Percentiles rank a stretch among this genome's conserved stretches.
Evolutionary conservation across 2,329 filamentous ascomycete genomes (phyloP).

Genomic region (Blumeriella jaapii): DNA sequence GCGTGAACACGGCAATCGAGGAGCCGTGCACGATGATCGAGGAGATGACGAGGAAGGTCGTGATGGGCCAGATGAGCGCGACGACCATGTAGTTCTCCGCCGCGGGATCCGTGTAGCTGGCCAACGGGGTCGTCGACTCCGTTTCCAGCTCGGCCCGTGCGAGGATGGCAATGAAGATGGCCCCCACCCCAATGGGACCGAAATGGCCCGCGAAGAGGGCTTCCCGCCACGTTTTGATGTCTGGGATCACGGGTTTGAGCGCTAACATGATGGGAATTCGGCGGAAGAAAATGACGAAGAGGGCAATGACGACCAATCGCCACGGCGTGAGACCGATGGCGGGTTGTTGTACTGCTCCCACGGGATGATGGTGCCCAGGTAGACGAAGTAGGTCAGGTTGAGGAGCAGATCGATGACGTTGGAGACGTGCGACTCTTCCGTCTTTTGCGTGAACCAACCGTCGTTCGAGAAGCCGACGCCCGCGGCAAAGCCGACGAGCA

Average conservation of each 20-base stretch:
- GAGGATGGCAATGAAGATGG: slow-evolving; percentile 88
- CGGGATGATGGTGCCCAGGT: slow-evolving; percentile 91
- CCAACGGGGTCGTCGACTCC: slow-evolving; percentile 58
- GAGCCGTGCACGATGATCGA: slow-evolving; percentile 96
- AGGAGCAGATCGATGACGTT: slow-evolving; percentile 97
- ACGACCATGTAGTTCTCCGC: slow-evolving; percentile 57
- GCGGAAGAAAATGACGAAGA: slow-evolving; percentile 90
- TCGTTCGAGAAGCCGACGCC: slow-evolving; percentile 99
- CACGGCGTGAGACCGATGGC: slow-evolving; percentile 69
- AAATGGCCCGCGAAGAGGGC: slow-evolving; percentile 96
- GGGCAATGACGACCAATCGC: slow-evolving; percentile 84
- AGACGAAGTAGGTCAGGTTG: slow-evolving; percentile 97
- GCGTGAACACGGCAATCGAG: slow-evolving; percentile 94
- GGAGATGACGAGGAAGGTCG: slow-evolving; percentile 82
- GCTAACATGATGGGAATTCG: slow-evolving; percentile 90
- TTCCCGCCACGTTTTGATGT: slow-evolving; percentile 97
- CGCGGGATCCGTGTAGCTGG: slow-evolving; percentile 41
- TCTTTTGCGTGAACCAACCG: slow-evolving; percentile 97
- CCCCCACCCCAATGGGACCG: slow-evolving; percentile 92
- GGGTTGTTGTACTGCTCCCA: slow-evolving; percentile 83
- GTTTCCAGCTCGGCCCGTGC: slow-evolving; percentile 85
- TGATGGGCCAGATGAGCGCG: slow-evolving; percentile 87
- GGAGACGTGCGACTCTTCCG: slow-evolving; percentile 94
- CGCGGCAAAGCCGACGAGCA: slow-evolving; percentile 87
- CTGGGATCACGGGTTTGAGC: slow-evolving; percentile 85